Base-by-base conservation (phyloP, 805 yeast genomes). In the Myxozyma lipomycoides region DNA sequence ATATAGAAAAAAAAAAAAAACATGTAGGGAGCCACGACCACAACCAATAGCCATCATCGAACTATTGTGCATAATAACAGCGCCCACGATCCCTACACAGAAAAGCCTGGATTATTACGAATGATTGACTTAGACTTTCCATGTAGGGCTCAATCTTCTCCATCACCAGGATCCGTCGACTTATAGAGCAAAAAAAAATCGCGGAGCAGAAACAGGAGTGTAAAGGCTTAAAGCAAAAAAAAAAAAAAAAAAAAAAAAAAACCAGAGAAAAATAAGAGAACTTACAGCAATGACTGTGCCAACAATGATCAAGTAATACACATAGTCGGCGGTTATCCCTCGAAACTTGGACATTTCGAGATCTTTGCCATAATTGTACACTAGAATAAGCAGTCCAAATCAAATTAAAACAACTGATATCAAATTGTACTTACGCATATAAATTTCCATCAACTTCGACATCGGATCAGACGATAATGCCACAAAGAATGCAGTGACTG, bases 141-240 rank as follows among this genome's bases (percentile, higher is more conserved):
- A 26, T 37, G 21, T 53, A 30, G 24, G 51, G 66, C 68, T 63
- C 54, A 46, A 43, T 65, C 59, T 65, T 40, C 68, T 64, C 68
- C 68, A 58, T 60, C 51, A 63, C 62, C 67, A 64, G 65, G 57
- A 65, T 65, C 64, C 64, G 63, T 48, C 34, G 43, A 49, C 47
- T 59, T 63, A 63, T 62, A 52, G 44, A 54, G 49, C 40, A 49
- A n/a, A 45, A n/a, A n/a, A 48, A 60, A 62, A 48, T 51, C 48
- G 44, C 55, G 68, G 56, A 65, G 68, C 68, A 65, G 68, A 64
- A 64, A 63, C 61, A 61, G 68, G 68, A 65, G 68, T 39, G 38
- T 25, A 7, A 34, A 22, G 40, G 21, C 35, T 26, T 36, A 25
- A 39, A 7, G n/a, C 18, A n/a, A 21, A 35, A 17, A 28, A 15